Base-by-base conservation (phyloP, 2,329 filamentous ascomycete species). In the Knufia petricola region DNA sequence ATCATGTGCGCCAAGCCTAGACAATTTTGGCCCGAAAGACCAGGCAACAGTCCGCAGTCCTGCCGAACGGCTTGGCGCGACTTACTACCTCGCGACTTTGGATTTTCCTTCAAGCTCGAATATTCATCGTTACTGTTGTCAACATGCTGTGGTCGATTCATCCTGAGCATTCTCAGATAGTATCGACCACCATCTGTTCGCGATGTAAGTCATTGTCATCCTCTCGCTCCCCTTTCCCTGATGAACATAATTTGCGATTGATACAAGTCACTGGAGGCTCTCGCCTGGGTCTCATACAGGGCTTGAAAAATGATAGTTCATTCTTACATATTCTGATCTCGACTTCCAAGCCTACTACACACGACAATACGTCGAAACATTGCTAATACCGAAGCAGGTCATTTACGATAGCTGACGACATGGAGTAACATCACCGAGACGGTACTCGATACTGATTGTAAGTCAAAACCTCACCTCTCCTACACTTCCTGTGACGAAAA, bases 221-320 rank as follows among this genome's bases (percentile, higher is more conserved):
- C 50, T 48, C 54, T 51, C 37, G 28, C 24, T 20, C 46, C 48
- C 34, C 50, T 51, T 55, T 51, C 60, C 52, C 84, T 86, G 89
- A 95, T 94, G 88, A 84, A 75, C 44, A 85, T 87, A 95, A 95
- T 95, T 95, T 95, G 88, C 89, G 88, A 90, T 90, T 94, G 88
- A 95, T 84, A 26, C 78, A 75, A 72, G 68, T 69, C 69, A 73
- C 73, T 80, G 89, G 87, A 87, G 76, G 73, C 85, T 81, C 87
- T 84, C 84, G 88, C 89, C 88, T 79, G 88, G 81, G 85, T 77
- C 74, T 84, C 82, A 77, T 83, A 88, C 82, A 83, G 75, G 71
- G 65, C 71, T 72, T 77, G 72, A 78, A 68, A 74, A 61, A 64
- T 94, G 88, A 95, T 85, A 94, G 86, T 88, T 71, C 82, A 80